Percentiles rank a stretch among this genome's conserved stretches.
Conservation (phyloP, 345 rosid genomes). For the Physaria fendleri region DNA sequence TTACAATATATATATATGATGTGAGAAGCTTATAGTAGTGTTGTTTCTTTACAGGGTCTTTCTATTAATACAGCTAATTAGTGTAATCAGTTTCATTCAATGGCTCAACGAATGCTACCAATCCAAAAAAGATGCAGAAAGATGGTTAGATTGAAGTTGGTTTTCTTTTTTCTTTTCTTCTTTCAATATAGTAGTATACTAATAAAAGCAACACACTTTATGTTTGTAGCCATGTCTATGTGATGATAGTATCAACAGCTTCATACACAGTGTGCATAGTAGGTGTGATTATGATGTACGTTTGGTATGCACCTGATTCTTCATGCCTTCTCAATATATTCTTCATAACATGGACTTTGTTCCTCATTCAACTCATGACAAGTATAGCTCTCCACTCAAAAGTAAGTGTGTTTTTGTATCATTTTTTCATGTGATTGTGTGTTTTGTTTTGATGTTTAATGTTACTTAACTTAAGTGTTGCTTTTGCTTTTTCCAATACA, state of each 20-base stretch:
- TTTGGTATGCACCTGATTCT: constrained; percentile 83
- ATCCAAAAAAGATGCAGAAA: constrained; percentile 53
- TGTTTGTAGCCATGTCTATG: constrained; percentile 63
- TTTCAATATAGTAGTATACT: background rate
- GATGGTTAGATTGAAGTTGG: constrained; percentile 44
- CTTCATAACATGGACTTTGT: constrained; percentile 88
- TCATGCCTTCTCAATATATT: constrained; percentile 90
- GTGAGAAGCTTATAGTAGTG: constrained; percentile 2
- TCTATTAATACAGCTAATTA: constrained; percentile 83
- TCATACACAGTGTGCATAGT: constrained; percentile 68
- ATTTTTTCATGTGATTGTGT: background rate
- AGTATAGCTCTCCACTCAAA: constrained; percentile 83
- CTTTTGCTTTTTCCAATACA: background rate
- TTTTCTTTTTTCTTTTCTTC: background rate
- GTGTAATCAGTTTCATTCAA: constrained; percentile 82
- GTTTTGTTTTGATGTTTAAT: constrained; percentile 7
- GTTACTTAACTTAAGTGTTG: constrained; percentile 13
- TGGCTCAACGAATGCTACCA: constrained; percentile 77
- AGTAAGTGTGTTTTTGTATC: constrained; percentile 36
- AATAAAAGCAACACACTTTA: constrained; percentile 12
- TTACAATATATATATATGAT: constrained; percentile 11
- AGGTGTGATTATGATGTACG: constrained; percentile 87
- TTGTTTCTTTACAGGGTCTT: constrained; percentile 61
- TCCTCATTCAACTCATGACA: constrained; percentile 90
- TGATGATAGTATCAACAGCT: constrained; percentile 57